phyloP scores from a whole-genome alignment of 495 filamentous ascomycete genomes.

The Penicillium daleae region DNA sequence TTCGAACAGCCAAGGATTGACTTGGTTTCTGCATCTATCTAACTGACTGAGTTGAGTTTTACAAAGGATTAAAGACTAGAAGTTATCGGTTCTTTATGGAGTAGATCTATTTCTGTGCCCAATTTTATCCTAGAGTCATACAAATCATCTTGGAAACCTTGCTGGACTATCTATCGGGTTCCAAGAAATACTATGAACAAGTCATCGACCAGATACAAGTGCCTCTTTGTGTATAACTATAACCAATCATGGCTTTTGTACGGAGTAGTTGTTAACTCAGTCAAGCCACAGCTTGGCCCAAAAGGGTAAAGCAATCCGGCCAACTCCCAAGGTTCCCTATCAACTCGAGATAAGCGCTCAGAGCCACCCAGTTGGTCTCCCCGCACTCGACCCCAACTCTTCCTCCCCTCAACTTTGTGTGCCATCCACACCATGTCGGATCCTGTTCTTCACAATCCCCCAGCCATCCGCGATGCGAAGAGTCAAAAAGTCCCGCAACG shows the following conservation, averaged over 20 bases:
- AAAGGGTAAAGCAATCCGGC: slow-evolving; percentile 9
- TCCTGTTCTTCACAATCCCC: slow-evolving; percentile 9
- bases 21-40: no score
- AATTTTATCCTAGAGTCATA: no score
- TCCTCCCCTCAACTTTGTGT: background rate
- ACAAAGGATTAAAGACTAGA: no score
- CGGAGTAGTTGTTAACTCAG: background rate
- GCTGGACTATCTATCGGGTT: background rate
- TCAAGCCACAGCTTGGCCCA: background rate
- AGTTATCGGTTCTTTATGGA: no score
- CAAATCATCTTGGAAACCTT: background rate
- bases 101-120: no score
- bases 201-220: background rate
- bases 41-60: no score
- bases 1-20: background rate
- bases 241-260: background rate
- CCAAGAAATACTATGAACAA: background rate
- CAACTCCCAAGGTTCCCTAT: background rate
- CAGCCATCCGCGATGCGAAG: slow-evolving; percentile 40
- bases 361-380: background rate
- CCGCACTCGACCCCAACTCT: slow-evolving; percentile 1
- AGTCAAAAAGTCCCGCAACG: slow-evolving; percentile 53
- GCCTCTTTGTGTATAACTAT: background rate
- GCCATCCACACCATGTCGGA: slow-evolving; percentile 9
- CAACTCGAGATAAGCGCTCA: slow-evolving; percentile 2